Conservation (phyloP, 1,284 basidiomycete genomes). For the Heterobasidion irregulare region DNA sequence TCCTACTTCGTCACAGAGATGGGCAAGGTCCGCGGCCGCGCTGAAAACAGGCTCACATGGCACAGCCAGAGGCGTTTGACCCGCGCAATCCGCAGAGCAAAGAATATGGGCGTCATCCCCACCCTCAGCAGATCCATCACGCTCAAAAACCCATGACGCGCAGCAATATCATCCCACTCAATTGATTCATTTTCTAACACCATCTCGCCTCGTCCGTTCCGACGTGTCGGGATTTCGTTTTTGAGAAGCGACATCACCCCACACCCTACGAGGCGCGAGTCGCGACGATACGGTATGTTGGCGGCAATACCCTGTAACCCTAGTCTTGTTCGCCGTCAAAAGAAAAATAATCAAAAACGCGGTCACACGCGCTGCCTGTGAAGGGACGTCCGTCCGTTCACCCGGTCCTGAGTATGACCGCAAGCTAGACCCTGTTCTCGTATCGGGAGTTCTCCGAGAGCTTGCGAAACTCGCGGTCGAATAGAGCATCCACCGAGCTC, state of each 20-base stretch:
- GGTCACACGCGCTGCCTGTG: too few species aligned
- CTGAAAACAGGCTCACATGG: constrained; percentile 70
- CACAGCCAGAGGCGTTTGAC: constrained; percentile 76
- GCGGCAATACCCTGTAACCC: too few species aligned
- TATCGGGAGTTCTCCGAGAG: background rate
- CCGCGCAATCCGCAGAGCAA: constrained; percentile 86
- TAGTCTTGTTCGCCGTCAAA: too few species aligned
- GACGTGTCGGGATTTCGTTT: too few species aligned
- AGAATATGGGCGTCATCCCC: constrained; percentile 88
- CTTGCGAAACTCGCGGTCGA: background rate
- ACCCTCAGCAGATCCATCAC: constrained; percentile 35
- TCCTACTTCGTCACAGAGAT: constrained; percentile 70
- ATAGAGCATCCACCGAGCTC: background rate
- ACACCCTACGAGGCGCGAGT: too few species aligned
- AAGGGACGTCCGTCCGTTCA: too few species aligned
- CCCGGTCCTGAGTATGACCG: too few species aligned
- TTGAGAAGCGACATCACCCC: too few species aligned
- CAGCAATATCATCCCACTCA: background rate
- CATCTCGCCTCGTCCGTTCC: too few species aligned
- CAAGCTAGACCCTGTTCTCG: too few species aligned
- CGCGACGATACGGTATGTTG: too few species aligned
- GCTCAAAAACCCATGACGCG: background rate
- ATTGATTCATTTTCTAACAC: background rate
- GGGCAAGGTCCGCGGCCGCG: constrained; percentile 77
- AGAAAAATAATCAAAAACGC: too few species aligned